These are phyloP conservation scores for Atalantia buxifolia DNA, from an alignment of 345 rosid genomes.

Conservation along the genomic window DNA sequence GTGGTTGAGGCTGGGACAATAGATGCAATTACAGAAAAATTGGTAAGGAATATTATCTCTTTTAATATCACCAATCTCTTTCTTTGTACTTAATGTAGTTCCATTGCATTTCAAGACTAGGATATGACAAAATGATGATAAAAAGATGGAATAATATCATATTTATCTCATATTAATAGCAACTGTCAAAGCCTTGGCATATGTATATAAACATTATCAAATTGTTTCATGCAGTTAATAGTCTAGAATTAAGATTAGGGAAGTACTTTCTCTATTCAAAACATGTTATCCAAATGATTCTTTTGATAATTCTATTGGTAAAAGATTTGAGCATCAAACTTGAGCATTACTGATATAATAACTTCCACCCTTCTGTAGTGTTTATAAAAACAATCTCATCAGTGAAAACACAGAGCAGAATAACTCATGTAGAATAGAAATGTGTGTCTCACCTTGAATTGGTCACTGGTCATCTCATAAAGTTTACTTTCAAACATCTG, in stretches of 20 bases:
- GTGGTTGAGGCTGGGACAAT: not conserved
- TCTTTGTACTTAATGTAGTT: not conserved
- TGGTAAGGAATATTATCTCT: not conserved
- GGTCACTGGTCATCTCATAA: conserved; percentile 66
- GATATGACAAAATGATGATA: not conserved
- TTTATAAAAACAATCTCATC: not conserved
- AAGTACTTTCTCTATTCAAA: not conserved
- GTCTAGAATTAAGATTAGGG: not conserved
- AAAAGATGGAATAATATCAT: not conserved
- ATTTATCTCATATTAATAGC: not conserved
- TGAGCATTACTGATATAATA: not conserved
- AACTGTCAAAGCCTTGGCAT: not conserved
- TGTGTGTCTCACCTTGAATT: conserved; percentile 62
- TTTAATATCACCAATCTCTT: not conserved
- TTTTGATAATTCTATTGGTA: not conserved
- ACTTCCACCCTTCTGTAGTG: not conserved
- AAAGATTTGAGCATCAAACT: not conserved
- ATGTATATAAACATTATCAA: too few species aligned
- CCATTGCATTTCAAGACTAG: not conserved
- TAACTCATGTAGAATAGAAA: not conserved
- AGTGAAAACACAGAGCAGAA: not conserved
- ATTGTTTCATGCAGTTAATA: not conserved
- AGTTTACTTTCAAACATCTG: conserved; percentile 63
- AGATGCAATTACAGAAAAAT: not conserved
- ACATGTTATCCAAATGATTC: not conserved